Percentiles rank a stretch among this genome's conserved stretches.
phyloP scores from a whole-genome alignment of 2,329 filamentous ascomycete genomes.

The Neurospora sp. region DNA sequence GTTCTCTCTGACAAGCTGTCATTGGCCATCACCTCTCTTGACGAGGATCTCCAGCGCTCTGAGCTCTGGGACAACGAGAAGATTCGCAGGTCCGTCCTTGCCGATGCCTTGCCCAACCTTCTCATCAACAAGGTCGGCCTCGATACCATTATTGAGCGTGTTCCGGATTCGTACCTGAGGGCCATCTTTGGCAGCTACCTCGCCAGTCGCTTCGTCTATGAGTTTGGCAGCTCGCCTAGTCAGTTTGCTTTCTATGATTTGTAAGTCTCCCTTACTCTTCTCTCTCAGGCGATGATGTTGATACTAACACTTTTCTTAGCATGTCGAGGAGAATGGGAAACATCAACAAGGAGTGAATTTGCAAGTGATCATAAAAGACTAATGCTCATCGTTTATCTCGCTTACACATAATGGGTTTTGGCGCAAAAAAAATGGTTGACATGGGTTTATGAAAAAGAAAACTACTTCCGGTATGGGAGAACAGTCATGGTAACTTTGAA shows the following conservation, averaged over 20 bases:
- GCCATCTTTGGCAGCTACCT: conserved; percentile 95
- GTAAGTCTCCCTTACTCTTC: conserved; percentile 43
- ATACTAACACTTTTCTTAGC: conserved; percentile 31
- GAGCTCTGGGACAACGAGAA: conserved; percentile 79
- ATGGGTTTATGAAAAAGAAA: not conserved
- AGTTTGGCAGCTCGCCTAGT: conserved; percentile 83
- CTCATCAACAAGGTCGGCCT: conserved; percentile 84
- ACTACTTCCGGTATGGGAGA: not conserved
- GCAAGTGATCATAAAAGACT: not conserved
- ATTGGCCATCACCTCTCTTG: conserved; percentile 86
- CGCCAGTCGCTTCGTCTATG: conserved; percentile 90
- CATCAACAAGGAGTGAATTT: conserved; percentile 20
- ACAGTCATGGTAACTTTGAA: not conserved
- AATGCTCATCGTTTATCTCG: not conserved
- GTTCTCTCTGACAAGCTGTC: conserved; percentile 88
- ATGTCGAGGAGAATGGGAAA: conserved; percentile 57
- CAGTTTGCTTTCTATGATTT: conserved; percentile 99
- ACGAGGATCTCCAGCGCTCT: conserved; percentile 90
- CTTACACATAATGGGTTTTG: not conserved
- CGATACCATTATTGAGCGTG: conserved; percentile 74
- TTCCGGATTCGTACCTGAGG: conserved; percentile 84
- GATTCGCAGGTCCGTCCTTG: conserved; percentile 67
- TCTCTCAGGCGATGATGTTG: not conserved
- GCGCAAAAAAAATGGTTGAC: not conserved
- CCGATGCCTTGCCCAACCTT: conserved; percentile 76